phyloP scores from a whole-genome alignment of 2,329 filamentous ascomycete species.

The Cryphonectria naterciae region DNA sequence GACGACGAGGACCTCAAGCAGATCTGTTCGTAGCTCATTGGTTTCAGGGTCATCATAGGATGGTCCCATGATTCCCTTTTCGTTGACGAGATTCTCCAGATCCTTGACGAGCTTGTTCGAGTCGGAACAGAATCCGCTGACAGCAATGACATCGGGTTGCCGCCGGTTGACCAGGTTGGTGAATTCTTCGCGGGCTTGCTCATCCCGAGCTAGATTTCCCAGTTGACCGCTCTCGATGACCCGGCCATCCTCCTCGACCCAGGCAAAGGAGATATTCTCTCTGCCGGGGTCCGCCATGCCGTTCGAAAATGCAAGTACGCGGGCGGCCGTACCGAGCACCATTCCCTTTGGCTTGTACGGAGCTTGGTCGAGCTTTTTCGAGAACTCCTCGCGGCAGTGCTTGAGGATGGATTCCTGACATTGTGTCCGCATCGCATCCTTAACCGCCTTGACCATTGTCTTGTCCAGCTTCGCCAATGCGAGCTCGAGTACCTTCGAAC shows the following conservation, averaged over 20 bases:
- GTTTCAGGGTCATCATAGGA: conserved; percentile 83
- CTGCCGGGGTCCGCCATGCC: conserved; percentile 74
- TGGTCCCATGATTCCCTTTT: conserved; percentile 76
- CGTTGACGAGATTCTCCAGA: conserved; percentile 75
- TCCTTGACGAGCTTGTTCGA: conserved; percentile 83
- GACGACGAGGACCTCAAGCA: conserved; percentile 85
- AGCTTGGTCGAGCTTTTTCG: conserved; percentile 88
- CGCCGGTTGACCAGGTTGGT: conserved; percentile 78
- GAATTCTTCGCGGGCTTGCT: conserved; percentile 69
- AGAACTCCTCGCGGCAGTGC: conserved; percentile 85
- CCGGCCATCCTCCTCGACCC: conserved; percentile 89
- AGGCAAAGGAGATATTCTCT: conserved; percentile 88
- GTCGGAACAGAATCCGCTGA: conserved; percentile 88
- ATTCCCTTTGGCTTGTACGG: conserved; percentile 95
- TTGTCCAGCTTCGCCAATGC: conserved; percentile 82
- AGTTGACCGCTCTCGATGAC: conserved; percentile 90
- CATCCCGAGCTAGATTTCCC: conserved; percentile 74
- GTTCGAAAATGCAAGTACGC: conserved; percentile 85
- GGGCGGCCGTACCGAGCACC: conserved; percentile 83
- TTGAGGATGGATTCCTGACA: conserved; percentile 93
- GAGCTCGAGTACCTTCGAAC: conserved; percentile 80
- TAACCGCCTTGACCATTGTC: conserved; percentile 87
- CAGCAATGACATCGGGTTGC: conserved; percentile 85
- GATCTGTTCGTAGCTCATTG: conserved; percentile 74
- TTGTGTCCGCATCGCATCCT: conserved; percentile 89